Evolutionary conservation across 805 yeast species (phyloP), one percentile per base, ranked within the genome.

Genomic region (Naumovozyma baii): DNA sequence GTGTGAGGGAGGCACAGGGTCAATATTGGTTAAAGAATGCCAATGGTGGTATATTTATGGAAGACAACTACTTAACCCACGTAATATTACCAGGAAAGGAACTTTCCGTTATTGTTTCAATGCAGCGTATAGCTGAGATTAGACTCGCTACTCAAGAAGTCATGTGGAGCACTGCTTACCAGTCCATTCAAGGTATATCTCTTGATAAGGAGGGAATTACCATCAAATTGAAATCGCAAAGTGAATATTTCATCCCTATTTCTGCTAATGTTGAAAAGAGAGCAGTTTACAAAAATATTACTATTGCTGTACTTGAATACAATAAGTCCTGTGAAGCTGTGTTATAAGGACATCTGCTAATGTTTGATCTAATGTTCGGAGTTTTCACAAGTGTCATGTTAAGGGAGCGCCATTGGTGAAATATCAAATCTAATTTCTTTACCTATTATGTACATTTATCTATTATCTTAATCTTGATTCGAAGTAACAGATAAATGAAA

Each of bases 1-100:
- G 80, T 18, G 76, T 76, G 44, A 69, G 94, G 40, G 96, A 86
- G 47, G 82, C 97, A 0, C 92, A 87, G 50, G 99, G 99, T 5
- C 96, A 90, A 58, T 83, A 72, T 53, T 85, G 96, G 92, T 68
- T 92, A 44, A 88, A 85, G 62, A 69, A 78, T 5, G 75, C 84
- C 17, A 82, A 82, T 51, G 94, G 94, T 33, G 96, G 96, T 1
- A 64, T 73, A 26, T 85, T 67, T 53, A 72, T 75, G 48, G 67
- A 69, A 36, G 96, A 92, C 51, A 65, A 67, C 16, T 92, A 92
- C 52, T 65, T 92, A 40, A 94, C 96, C 0, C 97, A 92, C 60
- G 74, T 83, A 44, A 73, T 84, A 15, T 66, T 88, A 34, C 80
- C 94, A 1, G 94, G 94, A 5, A 82, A 78, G 37, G 94, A 85